Evolutionary conservation across 1,284 basidiomycete species (phyloP).

Genomic region (Peniophora sp.): DNA sequence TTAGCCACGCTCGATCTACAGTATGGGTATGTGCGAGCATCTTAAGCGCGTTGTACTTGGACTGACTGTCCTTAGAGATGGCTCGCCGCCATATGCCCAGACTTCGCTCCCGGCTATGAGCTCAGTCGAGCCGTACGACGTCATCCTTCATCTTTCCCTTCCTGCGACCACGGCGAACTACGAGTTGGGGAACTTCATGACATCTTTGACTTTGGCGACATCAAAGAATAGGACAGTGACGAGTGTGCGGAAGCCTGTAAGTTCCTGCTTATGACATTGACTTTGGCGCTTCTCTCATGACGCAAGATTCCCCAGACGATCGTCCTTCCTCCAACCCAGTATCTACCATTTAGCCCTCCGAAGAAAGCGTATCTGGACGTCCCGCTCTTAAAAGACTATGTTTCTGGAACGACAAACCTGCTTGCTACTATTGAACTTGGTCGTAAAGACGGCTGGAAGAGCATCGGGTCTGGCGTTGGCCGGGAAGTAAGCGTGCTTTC

Average conservation of each 20-base stretch:
- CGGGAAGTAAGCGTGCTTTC: slow-evolving; percentile 61
- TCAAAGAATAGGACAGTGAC: slow-evolving; percentile 53
- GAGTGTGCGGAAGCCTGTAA: slow-evolving; percentile 54
- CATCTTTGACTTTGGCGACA: slow-evolving; percentile 47
- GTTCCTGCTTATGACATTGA: slow-evolving; percentile 18
- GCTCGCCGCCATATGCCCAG: slow-evolving; percentile 52
- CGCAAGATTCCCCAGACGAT: slow-evolving; percentile 42
- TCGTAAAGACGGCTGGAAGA: slow-evolving; percentile 61
- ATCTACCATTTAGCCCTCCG: slow-evolving; percentile 22
- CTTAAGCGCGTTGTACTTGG: slow-evolving; percentile 1
- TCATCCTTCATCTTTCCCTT: slow-evolving; percentile 57
- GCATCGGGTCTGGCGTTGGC: slow-evolving; percentile 54
- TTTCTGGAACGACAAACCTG: slow-evolving; percentile 37
- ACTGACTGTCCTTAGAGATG: slow-evolving; percentile 39
- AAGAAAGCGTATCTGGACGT: slow-evolving; percentile 39
- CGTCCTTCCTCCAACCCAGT: slow-evolving; percentile 34
- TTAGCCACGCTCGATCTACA: slow-evolving; percentile 57
- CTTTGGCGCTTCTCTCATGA: slow-evolving; percentile 3
- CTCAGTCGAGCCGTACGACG: slow-evolving; percentile 58
- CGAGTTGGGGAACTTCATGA: slow-evolving; percentile 77
- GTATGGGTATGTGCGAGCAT: slow-evolving; percentile 53
- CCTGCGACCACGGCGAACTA: slow-evolving; percentile 62
- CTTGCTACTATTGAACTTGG: slow-evolving; percentile 56
- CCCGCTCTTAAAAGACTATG: slow-evolving; percentile 45
- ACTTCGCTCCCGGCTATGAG: slow-evolving; percentile 40